Evolutionary conservation across 176 grass and related monocot genomes (phyloP), one percentile per base, ranked within the genome.

Genomic region (Urochloa ruziziensis): DNA sequence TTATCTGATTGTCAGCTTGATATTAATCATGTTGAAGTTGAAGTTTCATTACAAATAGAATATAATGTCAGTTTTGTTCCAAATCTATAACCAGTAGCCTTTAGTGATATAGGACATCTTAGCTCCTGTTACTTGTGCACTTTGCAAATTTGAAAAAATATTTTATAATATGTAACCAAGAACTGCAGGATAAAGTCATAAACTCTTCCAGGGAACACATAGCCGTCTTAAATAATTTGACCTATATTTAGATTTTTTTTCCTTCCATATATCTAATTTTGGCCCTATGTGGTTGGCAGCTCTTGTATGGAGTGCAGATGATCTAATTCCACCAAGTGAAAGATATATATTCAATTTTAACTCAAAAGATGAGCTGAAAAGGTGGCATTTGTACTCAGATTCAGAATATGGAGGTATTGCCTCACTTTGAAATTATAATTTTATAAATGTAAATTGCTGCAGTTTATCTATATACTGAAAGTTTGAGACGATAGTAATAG

Each of bases 381-480:
- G 78, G 34, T 98, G 96, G 96, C 96, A 98, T 68, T 76, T 98
- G 53, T 94, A 98, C 82, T 88, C 96, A 2, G 96, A 95, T 82
- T 94, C 96, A 43, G 87, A 98, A 36, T 92, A 91, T 70, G 96
- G 96, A 92, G 93, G 96, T 98, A 86, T 48, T 84, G 25, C 33
- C 44, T 33, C n/a, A 75, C 54, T 43, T 51, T 64, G 3, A 67
- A 43, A 10, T 32, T 69, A 10, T 37, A 37, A 13, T 62, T 75
- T 0, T 24, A 53, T 30, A 75, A 27, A 52, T 81, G 33, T 53
- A 10, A 18, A 13, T 16, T 56, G 34, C 5, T 33, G 19, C 13
- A 0, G 44, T 69, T 73, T 48, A 34, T 51, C 43, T 82, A 77
- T 30, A 72, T 64, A 67, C 15, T 56, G 57, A 71, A 37, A 78